phyloP scores from a whole-genome alignment of 192 early-diverging fungal genomes.

The Coemansia sp. region DNA sequence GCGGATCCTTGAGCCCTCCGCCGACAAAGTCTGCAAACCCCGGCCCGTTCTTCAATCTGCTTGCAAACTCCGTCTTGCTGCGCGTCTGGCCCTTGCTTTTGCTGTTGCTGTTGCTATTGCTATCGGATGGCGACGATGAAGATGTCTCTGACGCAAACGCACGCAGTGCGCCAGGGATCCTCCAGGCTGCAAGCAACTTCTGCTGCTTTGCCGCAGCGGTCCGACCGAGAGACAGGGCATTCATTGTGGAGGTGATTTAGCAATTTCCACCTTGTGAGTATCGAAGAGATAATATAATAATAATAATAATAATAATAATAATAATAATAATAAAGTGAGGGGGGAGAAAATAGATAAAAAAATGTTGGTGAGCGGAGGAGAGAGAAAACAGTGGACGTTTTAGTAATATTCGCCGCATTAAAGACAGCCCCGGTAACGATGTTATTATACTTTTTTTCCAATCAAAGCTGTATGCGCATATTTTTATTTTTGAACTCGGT shows the following conservation, averaged over 20 bases:
- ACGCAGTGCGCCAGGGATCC: too few relatives aligned
- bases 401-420: too few relatives aligned
- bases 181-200: not conserved
- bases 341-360: not conserved
- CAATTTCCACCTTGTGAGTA: too few relatives aligned
- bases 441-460: too few relatives aligned
- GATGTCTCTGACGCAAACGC: too few relatives aligned
- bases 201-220: not conserved
- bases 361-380: not conserved
- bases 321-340: not conserved
- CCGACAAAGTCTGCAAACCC: conserved; percentile 57
- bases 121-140: conserved; percentile 26
- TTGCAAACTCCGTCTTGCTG: conserved; percentile 48
- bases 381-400: not conserved
- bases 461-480: too few relatives aligned
- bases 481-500: too few relatives aligned
- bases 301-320: too few relatives aligned
- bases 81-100: conserved; percentile 22
- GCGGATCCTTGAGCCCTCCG: conserved; percentile 22
- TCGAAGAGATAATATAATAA: too few relatives aligned
- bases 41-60: conserved; percentile 54
- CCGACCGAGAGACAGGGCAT: conserved; percentile 5
- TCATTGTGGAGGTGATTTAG: not conserved
- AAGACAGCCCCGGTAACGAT: too few relatives aligned
- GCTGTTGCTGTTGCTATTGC: not conserved